These are phyloP conservation scores for Pecoramyces ruminantium DNA, from an alignment of 192 early-diverging fungal genomes.

Conservation along the genomic window DNA sequence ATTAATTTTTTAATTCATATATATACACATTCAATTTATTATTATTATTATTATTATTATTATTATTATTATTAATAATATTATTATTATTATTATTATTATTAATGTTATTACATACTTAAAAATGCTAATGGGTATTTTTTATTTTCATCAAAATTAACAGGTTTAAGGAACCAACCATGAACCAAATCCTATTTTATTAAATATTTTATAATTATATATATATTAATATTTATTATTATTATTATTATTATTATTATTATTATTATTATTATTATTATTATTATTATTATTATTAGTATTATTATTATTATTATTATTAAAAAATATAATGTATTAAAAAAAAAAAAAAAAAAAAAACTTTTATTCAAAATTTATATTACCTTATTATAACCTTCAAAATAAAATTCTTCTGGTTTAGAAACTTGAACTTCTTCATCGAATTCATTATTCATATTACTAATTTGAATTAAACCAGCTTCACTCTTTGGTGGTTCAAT, in stretches of 20 bases:
- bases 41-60: no score
- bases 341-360: no score
- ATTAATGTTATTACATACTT: neutral
- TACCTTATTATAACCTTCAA: constrained; percentile 31
- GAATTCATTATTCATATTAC: neutral
- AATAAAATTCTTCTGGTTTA: constrained; percentile 46
- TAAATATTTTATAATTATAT: no score
- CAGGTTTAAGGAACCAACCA: constrained; percentile 52
- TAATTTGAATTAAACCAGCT: neutral
- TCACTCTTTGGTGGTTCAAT: neutral
- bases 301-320: no score
- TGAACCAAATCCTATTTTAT: constrained; percentile 20
- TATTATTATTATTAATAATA: no score
- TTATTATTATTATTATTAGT: no score
- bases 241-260: no score
- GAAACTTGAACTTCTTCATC: constrained; percentile 11
- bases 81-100: neutral
- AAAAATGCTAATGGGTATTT: constrained; percentile 60
- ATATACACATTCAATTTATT: no score
- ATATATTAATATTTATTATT: no score
- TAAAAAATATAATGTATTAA: no score
- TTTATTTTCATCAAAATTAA: constrained; percentile 23
- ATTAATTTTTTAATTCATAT: no score
- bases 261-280: no score
- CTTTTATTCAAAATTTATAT: neutral